A percentile compares a stretch with the other conserved stretches of the same genome.
phyloP scores from a whole-genome alignment of 495 filamentous ascomycete genomes.

The Annulohypoxylon moriforme region DNA sequence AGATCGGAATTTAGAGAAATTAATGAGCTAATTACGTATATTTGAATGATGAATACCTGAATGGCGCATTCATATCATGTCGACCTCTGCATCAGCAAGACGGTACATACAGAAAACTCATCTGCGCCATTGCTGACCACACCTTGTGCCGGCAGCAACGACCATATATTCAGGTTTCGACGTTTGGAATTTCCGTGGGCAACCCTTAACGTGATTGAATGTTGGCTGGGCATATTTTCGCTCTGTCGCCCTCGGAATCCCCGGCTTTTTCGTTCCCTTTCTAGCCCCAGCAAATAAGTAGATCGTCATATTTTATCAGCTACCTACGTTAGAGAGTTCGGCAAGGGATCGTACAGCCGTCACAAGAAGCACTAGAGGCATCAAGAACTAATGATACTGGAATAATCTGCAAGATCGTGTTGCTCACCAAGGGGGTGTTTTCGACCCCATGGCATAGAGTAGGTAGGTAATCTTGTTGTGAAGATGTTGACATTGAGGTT shows the following conservation, averaged over 20 bases:
- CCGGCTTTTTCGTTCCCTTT: constrained; percentile 51
- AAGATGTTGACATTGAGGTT: too few species aligned
- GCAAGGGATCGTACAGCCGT: constrained; percentile 56
- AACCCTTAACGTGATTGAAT: constrained; percentile 52
- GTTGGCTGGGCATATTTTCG: constrained; percentile 52
- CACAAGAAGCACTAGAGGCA: too few species aligned
- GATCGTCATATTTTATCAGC: constrained; percentile 52
- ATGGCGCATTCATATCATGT: constrained; percentile 51
- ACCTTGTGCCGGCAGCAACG: constrained; percentile 5
- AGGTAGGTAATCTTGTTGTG: too few species aligned
- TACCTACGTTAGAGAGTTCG: constrained; percentile 55
- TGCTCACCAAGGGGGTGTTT: too few species aligned
- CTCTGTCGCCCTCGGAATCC: constrained; percentile 40
- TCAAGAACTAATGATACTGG: too few species aligned
- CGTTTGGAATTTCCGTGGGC: constrained; percentile 52
- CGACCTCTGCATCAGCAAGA: constrained; percentile 54
- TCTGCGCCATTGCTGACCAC: constrained; percentile 29
- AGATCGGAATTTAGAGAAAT: background rate
- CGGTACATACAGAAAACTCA: constrained; percentile 43
- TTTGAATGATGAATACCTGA: constrained; percentile 41
- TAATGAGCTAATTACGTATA: background rate
- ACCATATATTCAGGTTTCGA: constrained; percentile 45
- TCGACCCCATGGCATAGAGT: too few species aligned
- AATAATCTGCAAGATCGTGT: too few species aligned
- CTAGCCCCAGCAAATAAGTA: constrained; percentile 53